Evolutionary conservation across 108 stramenopile species (phyloP).

Genomic region (Cyclotella sp.): DNA sequence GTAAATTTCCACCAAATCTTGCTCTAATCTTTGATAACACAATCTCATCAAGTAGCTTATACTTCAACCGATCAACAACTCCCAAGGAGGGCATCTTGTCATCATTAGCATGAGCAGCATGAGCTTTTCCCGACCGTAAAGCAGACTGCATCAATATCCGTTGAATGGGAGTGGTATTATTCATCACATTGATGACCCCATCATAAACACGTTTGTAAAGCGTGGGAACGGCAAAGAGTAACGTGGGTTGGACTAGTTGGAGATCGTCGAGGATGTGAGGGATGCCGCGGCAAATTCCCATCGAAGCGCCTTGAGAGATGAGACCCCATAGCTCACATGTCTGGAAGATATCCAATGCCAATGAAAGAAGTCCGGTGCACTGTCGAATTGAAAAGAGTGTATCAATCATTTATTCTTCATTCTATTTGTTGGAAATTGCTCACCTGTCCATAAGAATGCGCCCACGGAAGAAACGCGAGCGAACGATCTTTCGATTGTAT

Average conservation of each 20-base stretch:
- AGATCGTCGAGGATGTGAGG: conserved; percentile 82
- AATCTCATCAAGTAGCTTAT: conserved; percentile 71
- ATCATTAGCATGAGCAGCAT: conserved; percentile 53
- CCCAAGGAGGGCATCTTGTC: conserved; percentile 44
- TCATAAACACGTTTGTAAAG: conserved; percentile 95
- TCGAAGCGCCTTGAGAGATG: conserved; percentile 87
- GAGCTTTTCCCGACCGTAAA: conserved; percentile 65
- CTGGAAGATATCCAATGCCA: conserved; percentile 25
- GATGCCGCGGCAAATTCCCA: conserved; percentile 87
- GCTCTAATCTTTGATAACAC: conserved; percentile 91
- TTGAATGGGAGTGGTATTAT: conserved; percentile 65
- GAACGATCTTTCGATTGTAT: conserved; percentile 74
- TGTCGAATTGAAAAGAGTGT: background rate
- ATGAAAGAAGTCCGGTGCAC: background rate
- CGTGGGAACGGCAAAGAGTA: conserved; percentile 92
- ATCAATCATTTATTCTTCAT: no score
- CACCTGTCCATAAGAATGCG: conserved; percentile 93
- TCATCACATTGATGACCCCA: conserved; percentile 88
- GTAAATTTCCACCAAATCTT: conserved; percentile 87
- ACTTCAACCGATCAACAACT: conserved; percentile 52
- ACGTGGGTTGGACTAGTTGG: conserved; percentile 78
- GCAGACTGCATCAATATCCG: conserved; percentile 76
- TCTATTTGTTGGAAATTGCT: background rate
- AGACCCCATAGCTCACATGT: conserved; percentile 88
- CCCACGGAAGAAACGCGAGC: conserved; percentile 95